Evolutionary conservation across 2,329 filamentous ascomycete species (phyloP).

Genomic region (Aspergillus fumigatus): DNA sequence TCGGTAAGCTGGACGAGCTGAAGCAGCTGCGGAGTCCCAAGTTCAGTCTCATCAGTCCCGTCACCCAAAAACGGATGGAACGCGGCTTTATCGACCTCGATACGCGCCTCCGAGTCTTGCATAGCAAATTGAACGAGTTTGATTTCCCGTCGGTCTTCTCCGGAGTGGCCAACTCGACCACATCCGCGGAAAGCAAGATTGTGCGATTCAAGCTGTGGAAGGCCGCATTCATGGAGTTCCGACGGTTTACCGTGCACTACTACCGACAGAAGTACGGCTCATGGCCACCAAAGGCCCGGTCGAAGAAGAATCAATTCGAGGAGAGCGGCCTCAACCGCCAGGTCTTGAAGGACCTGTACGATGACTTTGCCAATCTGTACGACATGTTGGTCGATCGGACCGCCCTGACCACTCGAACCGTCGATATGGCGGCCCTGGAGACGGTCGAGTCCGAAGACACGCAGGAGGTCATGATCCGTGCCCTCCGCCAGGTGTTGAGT

Average conservation of each 20-base stretch:
- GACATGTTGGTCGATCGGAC: conserved; percentile 80
- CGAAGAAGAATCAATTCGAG: conserved; percentile 85
- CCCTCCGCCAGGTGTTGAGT: conserved; percentile 71
- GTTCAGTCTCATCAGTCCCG: conserved; percentile 63
- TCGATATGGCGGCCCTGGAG: conserved; percentile 60
- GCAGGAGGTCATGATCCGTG: conserved; percentile 60
- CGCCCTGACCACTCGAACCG: conserved; percentile 70
- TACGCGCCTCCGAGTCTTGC: conserved; percentile 65
- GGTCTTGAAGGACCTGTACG: conserved; percentile 76
- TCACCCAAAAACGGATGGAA: conserved; percentile 75
- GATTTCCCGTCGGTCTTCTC: conserved; percentile 88
- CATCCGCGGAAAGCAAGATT: conserved; percentile 67
- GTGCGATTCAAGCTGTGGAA: conserved; percentile 85
- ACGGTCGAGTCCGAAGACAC: conserved; percentile 44
- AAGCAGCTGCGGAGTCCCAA: conserved; percentile 66
- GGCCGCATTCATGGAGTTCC: conserved; percentile 66
- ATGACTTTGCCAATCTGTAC: conserved; percentile 81
- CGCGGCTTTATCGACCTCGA: conserved; percentile 75
- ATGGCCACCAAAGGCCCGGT: conserved; percentile 87
- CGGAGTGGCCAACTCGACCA: conserved; percentile 80
- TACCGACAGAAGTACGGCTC: conserved; percentile 65
- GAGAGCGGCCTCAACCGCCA: conserved; percentile 82
- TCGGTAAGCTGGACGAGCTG: conserved; percentile 74
- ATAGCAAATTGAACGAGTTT: conserved; percentile 74
- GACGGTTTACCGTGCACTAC: conserved; percentile 66